A percentile compares a stretch with the other conserved stretches of the same genome.
Conservation (phyloP, 2,329 filamentous ascomycete species). For the Aspergillus spinulosporus region DNA sequence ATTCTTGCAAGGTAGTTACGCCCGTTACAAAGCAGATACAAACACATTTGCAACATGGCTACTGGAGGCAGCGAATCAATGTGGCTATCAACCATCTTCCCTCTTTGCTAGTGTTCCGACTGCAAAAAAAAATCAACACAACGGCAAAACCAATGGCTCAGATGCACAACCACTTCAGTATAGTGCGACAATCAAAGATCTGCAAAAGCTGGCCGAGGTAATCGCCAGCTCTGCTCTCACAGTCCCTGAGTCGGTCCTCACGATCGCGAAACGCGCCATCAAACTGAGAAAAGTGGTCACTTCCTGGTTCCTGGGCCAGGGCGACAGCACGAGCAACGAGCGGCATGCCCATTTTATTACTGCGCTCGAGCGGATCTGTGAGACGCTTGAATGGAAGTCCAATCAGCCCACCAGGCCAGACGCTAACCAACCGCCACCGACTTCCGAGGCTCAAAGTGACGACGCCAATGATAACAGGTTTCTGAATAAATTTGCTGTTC, state of each 20-base stretch:
- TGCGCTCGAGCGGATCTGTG: conserved; percentile 28
- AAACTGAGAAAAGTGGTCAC: conserved; percentile 30
- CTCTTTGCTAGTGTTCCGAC: conserved; percentile 13
- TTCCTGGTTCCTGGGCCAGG: conserved; percentile 30
- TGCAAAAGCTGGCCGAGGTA: conserved; percentile 26
- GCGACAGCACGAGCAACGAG: conserved; percentile 22
- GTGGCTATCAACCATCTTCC: conserved; percentile 23
- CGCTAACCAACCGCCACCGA: conserved; percentile 16
- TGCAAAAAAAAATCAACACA: conserved; percentile 12
- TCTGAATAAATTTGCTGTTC: conserved; percentile 30
- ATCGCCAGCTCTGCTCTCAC: conserved; percentile 25
- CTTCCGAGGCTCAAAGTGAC: conserved; percentile 14
- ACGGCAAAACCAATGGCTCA: conserved; percentile 18
- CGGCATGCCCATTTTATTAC: conserved; percentile 31
- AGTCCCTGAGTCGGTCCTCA: conserved; percentile 24
- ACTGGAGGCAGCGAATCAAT: conserved; percentile 27
- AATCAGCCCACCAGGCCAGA: conserved; percentile 18
- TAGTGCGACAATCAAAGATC: conserved; percentile 25
- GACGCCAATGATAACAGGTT: conserved; percentile 18
- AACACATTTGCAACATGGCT: conserved; percentile 33
- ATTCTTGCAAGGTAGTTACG: conserved; percentile 29
- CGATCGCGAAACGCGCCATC: conserved; percentile 29
- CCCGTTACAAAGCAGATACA: conserved; percentile 31
- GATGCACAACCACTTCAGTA: conserved; percentile 23
- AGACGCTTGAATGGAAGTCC: conserved; percentile 27